Conservation (phyloP, 2,329 filamentous ascomycete species). For the Pseudohalonectria lignicola region DNA sequence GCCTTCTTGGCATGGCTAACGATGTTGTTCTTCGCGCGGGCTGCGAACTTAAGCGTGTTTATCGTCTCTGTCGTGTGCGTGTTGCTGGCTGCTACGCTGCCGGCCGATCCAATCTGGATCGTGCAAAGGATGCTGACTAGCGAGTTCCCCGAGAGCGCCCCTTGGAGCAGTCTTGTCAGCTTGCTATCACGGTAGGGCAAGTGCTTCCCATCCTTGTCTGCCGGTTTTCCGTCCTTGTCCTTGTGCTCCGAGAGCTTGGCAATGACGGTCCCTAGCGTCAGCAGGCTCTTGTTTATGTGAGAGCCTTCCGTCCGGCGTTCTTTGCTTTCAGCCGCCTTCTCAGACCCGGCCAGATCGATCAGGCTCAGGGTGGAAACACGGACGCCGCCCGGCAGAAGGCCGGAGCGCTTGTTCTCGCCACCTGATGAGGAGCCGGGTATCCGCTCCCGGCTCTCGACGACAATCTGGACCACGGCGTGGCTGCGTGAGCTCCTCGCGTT, state of each 20-base stretch:
- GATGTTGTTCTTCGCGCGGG: slow-evolving; percentile 94
- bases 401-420: slow-evolving; percentile 54
- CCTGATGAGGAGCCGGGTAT: slow-evolving; percentile 40
- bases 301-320: slow-evolving; percentile 89
- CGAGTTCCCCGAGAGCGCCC: slow-evolving; percentile 84
- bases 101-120: slow-evolving; percentile 74
- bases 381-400: slow-evolving; percentile 73
- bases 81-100: slow-evolving; percentile 58
- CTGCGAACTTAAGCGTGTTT: slow-evolving; percentile 95
- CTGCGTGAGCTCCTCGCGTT: slow-evolving; percentile 94
- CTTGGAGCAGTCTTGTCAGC: slow-evolving; percentile 83
- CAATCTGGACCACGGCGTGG: slow-evolving; percentile 97
- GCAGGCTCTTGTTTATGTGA: slow-evolving; percentile 95
- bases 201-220: slow-evolving; percentile 81
- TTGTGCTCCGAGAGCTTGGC: slow-evolving; percentile 83
- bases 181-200: slow-evolving; percentile 96
- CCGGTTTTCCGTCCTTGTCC: slow-evolving; percentile 62
- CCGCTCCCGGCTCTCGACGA: slow-evolving; percentile 91
- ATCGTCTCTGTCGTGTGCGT: slow-evolving; percentile 80
- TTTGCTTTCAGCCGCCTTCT: slow-evolving; percentile 90
- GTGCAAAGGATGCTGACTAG: slow-evolving; percentile 97
- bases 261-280: slow-evolving; percentile 93
- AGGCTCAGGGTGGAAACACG: slow-evolving; percentile 89
- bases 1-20: slow-evolving; percentile 94
- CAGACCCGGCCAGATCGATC: slow-evolving; percentile 93